Conservation (phyloP, 768 basidiomycete species). For the Tephrocybe sp. region DNA sequence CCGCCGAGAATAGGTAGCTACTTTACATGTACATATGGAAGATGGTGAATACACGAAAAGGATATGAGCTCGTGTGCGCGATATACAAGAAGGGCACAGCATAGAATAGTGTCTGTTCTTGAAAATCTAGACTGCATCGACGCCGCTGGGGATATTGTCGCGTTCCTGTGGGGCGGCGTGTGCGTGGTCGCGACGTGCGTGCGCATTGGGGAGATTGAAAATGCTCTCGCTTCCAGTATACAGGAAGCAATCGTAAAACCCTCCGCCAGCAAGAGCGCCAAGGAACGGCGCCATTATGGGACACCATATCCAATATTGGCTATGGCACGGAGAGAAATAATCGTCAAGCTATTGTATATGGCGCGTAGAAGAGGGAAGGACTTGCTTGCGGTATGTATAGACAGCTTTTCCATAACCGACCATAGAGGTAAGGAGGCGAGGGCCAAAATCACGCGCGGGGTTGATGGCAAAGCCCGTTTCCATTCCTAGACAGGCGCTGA, state of each 20-base stretch:
- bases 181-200: constrained; percentile 8
- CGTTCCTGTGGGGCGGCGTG: constrained; percentile 12
- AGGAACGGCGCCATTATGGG: constrained; percentile 58
- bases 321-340: constrained; percentile 24
- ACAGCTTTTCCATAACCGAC: no score
- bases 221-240: constrained; percentile 40
- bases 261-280: constrained; percentile 54
- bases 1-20: no score
- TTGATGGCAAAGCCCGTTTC: constrained; percentile 52
- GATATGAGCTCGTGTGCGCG: not conserved
- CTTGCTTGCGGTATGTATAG: constrained; percentile 39
- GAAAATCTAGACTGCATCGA: constrained; percentile 9
- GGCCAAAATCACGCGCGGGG: constrained; percentile 50
- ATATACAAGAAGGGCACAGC: not conserved
- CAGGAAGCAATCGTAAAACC: constrained; percentile 58
- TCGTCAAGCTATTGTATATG: constrained; percentile 3
- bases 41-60: no score
- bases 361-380: not conserved
- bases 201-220: constrained; percentile 41
- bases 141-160: constrained; percentile 10
- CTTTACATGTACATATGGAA: no score
- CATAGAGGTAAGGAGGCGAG: constrained; percentile 65
- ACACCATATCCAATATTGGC: constrained; percentile 76
- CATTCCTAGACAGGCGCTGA: constrained; percentile 59
- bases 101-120: not conserved